Evolutionary conservation across 2,329 filamentous ascomycete species (phyloP).

Genomic region (Emergomyces pasteurianus): DNA sequence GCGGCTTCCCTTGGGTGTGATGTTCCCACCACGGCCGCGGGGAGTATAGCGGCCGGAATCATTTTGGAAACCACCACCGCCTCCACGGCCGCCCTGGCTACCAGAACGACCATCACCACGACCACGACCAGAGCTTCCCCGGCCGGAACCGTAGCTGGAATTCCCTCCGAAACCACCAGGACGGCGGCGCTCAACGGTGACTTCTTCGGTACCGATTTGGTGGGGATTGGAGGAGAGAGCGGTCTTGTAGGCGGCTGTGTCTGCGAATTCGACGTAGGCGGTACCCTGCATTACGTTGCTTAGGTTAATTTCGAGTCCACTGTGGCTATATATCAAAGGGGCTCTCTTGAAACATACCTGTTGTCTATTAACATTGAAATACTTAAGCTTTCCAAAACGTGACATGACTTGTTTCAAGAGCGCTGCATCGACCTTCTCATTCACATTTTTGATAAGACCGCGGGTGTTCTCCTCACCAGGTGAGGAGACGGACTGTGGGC

Average conservation of each 20-base stretch:
- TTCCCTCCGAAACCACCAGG: constrained; percentile 57
- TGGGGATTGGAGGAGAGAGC: constrained; percentile 79
- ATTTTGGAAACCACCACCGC: constrained; percentile 57
- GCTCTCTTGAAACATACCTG: constrained; percentile 51
- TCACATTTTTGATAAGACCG: constrained; percentile 93
- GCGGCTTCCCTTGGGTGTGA: constrained; percentile 31
- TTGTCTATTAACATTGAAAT: constrained; percentile 52
- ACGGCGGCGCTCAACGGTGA: constrained; percentile 78
- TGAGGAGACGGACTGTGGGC: constrained; percentile 53
- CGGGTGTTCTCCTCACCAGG: constrained; percentile 59
- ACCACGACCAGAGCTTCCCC: constrained; percentile 53
- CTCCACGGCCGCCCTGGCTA: constrained; percentile 53
- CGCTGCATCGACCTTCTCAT: constrained; percentile 67
- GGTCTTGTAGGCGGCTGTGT: constrained; percentile 65
- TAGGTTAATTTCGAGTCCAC: not conserved
- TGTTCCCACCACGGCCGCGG: constrained; percentile 52
- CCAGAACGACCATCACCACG: constrained; percentile 54
- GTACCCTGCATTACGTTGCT: constrained; percentile 56
- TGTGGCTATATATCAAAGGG: not conserved
- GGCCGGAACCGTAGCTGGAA: constrained; percentile 45
- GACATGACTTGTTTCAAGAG: constrained; percentile 60
- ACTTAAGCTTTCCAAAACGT: constrained; percentile 53
- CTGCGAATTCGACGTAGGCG: constrained; percentile 89
- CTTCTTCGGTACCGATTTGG: constrained; percentile 66
- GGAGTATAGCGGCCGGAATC: constrained; percentile 55